A percentile compares a stretch with the other conserved stretches of the same genome.
phyloP scores from a whole-genome alignment of 768 basidiomycete genomes.

The Exidia glandulosa region DNA sequence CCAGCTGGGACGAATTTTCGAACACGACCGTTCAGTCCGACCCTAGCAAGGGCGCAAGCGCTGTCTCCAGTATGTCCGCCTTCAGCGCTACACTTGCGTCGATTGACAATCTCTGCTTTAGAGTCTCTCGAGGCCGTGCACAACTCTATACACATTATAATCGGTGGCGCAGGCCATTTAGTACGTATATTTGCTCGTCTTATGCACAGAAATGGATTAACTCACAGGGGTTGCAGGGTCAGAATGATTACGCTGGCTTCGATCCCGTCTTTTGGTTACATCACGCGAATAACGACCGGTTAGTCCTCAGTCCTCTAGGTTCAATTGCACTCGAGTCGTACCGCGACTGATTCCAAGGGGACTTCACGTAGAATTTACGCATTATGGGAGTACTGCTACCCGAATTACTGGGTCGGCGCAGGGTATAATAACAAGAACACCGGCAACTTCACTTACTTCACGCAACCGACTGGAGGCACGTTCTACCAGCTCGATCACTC shows the following conservation, averaged over 20 bases:
- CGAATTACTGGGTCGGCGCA: slow-evolving; percentile 17
- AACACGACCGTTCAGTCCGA: slow-evolving; percentile 14
- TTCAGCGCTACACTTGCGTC: not conserved
- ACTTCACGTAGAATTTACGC: slow-evolving; percentile 7
- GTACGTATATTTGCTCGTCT: not conserved
- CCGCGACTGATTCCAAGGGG: not conserved
- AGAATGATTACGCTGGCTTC: slow-evolving; percentile 1
- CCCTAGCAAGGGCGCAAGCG: slow-evolving; percentile 8
- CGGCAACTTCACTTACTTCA: not conserved
- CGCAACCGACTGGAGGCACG: not conserved
- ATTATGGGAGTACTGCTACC: slow-evolving; percentile 21
- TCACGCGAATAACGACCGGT: not conserved
- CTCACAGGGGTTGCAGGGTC: not conserved
- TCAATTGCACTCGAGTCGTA: not conserved
- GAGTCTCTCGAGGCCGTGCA: not conserved
- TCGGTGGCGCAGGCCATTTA: slow-evolving; percentile 14
- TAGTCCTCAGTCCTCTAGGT: too few species aligned
- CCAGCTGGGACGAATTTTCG: slow-evolving; percentile 20
- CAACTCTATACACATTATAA: not conserved
- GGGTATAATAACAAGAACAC: slow-evolving; percentile 9
- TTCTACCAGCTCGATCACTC: not conserved
- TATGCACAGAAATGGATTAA: not conserved
- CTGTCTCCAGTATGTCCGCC: not conserved
- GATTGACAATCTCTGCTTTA: not conserved
- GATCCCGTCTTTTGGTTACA: not conserved